phyloP scores from a whole-genome alignment of 2,329 filamentous ascomycete genomes.

The Fusarium nanum region DNA sequence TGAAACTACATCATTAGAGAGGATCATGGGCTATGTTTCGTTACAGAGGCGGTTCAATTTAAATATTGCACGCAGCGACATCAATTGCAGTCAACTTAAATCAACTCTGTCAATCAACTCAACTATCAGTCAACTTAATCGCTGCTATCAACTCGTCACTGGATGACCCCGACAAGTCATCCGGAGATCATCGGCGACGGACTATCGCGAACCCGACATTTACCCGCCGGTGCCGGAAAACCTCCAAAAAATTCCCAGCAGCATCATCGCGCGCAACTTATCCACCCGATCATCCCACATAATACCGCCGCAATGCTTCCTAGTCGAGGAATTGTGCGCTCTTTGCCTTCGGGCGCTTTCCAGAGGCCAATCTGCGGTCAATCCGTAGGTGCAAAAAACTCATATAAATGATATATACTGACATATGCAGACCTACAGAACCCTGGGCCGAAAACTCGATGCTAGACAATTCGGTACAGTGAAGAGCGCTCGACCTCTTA shows the following conservation, averaged over 20 bases:
- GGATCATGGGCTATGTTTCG: slow-evolving; percentile 33
- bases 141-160: slow-evolving; percentile 17
- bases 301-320: slow-evolving; percentile 56
- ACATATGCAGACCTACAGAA: slow-evolving; percentile 42
- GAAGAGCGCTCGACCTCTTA: slow-evolving; percentile 39
- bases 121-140: neutral
- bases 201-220: slow-evolving; percentile 49
- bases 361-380: slow-evolving; percentile 48
- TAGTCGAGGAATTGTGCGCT: slow-evolving; percentile 58
- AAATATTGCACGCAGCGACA: slow-evolving; percentile 29
- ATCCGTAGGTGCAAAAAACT: slow-evolving; percentile 43
- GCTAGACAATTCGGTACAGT: slow-evolving; percentile 53
- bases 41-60: slow-evolving; percentile 34
- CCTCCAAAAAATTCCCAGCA: slow-evolving; percentile 47
- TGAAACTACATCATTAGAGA: slow-evolving; percentile 43
- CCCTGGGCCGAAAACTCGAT: slow-evolving; percentile 48
- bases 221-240: slow-evolving; percentile 48
- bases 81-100: neutral
- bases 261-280: slow-evolving; percentile 30
- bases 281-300: slow-evolving; percentile 30
- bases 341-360: slow-evolving; percentile 50
- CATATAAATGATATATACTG: slow-evolving; percentile 3
- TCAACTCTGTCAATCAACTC: neutral
- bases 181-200: slow-evolving; percentile 24
- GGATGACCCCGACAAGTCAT: slow-evolving; percentile 20